Percentiles rank a stretch among this genome's conserved stretches.
phyloP scores from a whole-genome alignment of 176 grass and related monocot species.

The Aechmea fasciata region DNA sequence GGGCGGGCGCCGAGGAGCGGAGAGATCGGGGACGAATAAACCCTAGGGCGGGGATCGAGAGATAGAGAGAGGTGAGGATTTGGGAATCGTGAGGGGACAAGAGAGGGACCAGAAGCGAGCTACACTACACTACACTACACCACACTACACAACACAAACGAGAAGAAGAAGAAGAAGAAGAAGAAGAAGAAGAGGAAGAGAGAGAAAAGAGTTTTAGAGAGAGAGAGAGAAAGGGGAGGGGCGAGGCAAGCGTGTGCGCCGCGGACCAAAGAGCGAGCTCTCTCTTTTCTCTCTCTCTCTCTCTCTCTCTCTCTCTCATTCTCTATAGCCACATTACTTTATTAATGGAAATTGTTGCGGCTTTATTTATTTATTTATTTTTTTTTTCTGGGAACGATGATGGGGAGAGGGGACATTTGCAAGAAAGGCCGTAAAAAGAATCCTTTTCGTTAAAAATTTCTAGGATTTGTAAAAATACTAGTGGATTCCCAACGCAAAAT shows the following conservation, averaged over 20 bases:
- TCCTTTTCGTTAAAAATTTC: too few relatives aligned
- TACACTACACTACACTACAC: constrained; percentile 11
- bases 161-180: constrained; percentile 9
- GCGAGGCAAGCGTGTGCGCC: constrained; percentile 4
- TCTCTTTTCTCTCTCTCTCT: constrained; percentile 17
- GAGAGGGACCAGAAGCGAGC: constrained; percentile 26
- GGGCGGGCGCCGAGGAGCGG: not conserved
- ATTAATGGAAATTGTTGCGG: not conserved
- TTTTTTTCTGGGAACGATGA: too few relatives aligned
- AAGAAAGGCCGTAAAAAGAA: too few relatives aligned
- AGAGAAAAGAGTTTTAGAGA: constrained; percentile 19
- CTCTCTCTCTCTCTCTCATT: not conserved
- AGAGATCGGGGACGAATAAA: not conserved
- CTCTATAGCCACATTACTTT: not conserved
- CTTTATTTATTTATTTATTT: too few relatives aligned
- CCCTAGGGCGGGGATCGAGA: not conserved
- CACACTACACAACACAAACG: constrained; percentile 11
- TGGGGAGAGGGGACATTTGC: too few relatives aligned
- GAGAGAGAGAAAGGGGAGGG: not conserved
- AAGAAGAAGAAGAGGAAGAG: not conserved
- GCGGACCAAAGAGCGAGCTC: constrained; percentile 13
- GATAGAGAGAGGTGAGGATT: constrained; percentile 2
- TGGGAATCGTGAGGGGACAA: constrained; percentile 13
- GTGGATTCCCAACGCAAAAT: too few relatives aligned
- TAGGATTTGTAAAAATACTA: too few relatives aligned